Percentiles rank a stretch among this genome's conserved stretches.
These are phyloP conservation scores for Penicillium sp. DNA, from an alignment of 2,329 filamentous ascomycete species.

Conservation along the genomic window DNA sequence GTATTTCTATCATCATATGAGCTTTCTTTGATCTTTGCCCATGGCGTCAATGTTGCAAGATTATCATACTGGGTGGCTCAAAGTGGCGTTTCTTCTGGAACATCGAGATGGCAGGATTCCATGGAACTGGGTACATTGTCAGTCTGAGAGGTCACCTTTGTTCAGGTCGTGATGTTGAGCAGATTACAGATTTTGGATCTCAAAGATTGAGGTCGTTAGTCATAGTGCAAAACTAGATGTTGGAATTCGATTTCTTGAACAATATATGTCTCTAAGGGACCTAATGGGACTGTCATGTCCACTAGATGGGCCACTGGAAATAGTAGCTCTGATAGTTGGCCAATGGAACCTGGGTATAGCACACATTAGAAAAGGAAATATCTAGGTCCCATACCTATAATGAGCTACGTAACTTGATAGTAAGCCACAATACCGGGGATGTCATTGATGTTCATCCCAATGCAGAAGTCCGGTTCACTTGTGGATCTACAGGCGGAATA, in stretches of 20 bases:
- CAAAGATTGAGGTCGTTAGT: neutral
- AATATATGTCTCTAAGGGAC: no score
- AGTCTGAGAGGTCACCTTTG: neutral
- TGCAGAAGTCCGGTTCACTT: neutral
- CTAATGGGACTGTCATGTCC: no score
- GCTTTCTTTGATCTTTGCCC: neutral
- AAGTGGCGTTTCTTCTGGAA: conserved; percentile 2
- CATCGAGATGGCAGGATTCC: neutral
- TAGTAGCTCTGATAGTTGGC: no score
- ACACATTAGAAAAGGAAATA: no score
- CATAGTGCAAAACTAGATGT: neutral
- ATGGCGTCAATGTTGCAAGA: conserved; percentile 1
- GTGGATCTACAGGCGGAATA: neutral
- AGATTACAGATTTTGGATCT: neutral
- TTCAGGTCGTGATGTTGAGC: neutral
- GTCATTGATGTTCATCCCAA: neutral
- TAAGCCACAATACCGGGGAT: no score
- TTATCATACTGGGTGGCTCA: neutral
- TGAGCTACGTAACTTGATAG: no score
- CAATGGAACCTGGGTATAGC: no score
- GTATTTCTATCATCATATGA: conserved; percentile 5
- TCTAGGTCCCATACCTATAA: no score
- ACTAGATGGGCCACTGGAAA: no score
- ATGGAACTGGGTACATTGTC: no score
- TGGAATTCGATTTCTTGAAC: neutral